Percentiles rank a stretch among this genome's conserved stretches.
Conservation (phyloP, 2,329 filamentous ascomycete species). For the Pseudofabraea citricarpa region DNA sequence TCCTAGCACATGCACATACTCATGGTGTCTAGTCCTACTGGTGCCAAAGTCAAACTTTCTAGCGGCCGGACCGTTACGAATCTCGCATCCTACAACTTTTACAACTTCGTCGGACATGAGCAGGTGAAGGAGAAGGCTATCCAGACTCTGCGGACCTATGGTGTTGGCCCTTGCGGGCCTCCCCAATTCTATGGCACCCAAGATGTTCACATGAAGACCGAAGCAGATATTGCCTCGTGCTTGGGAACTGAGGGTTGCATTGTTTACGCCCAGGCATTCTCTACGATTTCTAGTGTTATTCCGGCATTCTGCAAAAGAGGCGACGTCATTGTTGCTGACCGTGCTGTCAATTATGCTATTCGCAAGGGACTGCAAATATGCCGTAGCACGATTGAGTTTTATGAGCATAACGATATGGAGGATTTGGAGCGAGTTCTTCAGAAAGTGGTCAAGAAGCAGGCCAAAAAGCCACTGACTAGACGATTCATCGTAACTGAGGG, state of each 20-base stretch:
- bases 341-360: conserved; percentile 88
- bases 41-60: conserved; percentile 81
- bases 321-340: conserved; percentile 94
- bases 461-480: conserved; percentile 75
- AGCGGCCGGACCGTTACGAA: conserved; percentile 91
- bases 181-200: conserved; percentile 98
- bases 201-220: conserved; percentile 96
- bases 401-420: conserved; percentile 92
- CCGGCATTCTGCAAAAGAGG: conserved; percentile 96
- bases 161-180: conserved; percentile 92
- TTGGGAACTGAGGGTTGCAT: conserved; percentile 86
- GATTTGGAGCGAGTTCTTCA: conserved; percentile 83
- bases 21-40: conserved; percentile 61
- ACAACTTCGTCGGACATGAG: conserved; percentile 93
- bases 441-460: conserved; percentile 83
- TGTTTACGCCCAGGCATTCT: conserved; percentile 93
- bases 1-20: conserved; percentile 1
- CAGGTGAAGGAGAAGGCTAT: conserved; percentile 92
- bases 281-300: conserved; percentile 94
- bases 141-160: conserved; percentile 88
- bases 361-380: conserved; percentile 92
- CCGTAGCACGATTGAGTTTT: conserved; percentile 88
- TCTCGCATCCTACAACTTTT: conserved; percentile 93
- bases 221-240: conserved; percentile 87
- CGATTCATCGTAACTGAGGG: conserved; percentile 96